A percentile compares a stretch with the other conserved stretches of the same genome.
These are phyloP conservation scores for Yarrowia porcina DNA, from an alignment of 805 yeast species.

Conservation along the genomic window DNA sequence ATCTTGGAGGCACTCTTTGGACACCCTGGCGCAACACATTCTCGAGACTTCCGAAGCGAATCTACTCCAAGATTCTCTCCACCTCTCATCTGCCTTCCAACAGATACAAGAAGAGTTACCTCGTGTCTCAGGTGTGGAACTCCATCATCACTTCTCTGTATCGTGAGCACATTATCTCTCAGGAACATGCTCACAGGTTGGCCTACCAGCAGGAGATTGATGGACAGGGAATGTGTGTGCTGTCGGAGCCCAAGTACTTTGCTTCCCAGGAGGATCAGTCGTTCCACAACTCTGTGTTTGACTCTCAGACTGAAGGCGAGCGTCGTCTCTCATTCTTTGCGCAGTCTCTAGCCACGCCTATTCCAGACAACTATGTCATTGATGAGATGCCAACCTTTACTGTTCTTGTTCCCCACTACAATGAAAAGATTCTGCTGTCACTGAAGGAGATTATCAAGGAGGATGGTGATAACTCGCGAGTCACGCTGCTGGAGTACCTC, in stretches of 20 bases:
- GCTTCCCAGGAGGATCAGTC: conserved; percentile 78
- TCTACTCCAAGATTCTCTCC: conserved; percentile 64
- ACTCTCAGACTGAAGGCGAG: conserved; percentile 69
- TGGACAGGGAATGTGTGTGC: conserved; percentile 42
- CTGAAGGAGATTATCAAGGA: conserved; percentile 73
- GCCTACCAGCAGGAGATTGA: conserved; percentile 50
- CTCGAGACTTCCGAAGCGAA: conserved; percentile 97
- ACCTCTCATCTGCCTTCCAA: conserved; percentile 46
- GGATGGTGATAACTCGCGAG: conserved; percentile 60
- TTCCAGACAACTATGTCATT: conserved; percentile 66
- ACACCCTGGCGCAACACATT: conserved; percentile 99
- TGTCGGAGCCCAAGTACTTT: conserved; percentile 74
- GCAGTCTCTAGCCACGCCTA: conserved; percentile 81
- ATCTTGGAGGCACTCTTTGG: conserved; percentile 96
- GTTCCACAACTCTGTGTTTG: conserved; percentile 55
- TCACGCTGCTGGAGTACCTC: conserved; percentile 73
- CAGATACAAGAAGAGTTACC: conserved; percentile 49
- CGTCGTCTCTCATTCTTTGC: conserved; percentile 86
- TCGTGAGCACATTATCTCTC: conserved; percentile 70
- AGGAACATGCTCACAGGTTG: conserved; percentile 67
- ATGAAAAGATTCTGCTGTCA: conserved; percentile 74
- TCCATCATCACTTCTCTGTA: conserved; percentile 80
- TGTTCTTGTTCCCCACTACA: conserved; percentile 81
- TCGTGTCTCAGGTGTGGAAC: conserved; percentile 77
- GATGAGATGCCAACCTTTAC: conserved; percentile 76